A percentile compares a stretch with the other conserved stretches of the same genome.
Conservation (phyloP, 78 protist genomes). For the Speleostelium caveatum region DNA sequence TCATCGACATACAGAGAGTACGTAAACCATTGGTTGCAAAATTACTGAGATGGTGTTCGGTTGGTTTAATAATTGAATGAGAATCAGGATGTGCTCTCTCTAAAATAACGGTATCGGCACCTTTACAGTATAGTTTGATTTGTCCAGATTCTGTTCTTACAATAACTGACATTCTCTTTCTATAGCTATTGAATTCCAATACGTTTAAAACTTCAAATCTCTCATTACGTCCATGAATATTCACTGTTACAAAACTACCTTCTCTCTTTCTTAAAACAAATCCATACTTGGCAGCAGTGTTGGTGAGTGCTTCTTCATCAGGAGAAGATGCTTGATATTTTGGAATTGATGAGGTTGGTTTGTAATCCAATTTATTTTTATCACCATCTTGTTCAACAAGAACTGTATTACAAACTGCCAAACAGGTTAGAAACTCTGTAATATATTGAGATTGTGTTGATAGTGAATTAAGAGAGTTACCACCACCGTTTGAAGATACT, state of each 20-base stretch:
- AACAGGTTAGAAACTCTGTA: slow-evolving; percentile 44
- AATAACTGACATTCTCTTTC: slow-evolving; percentile 88
- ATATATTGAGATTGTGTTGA: slow-evolving; percentile 10
- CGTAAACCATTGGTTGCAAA: slow-evolving; percentile 92
- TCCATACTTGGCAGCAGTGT: slow-evolving; percentile 69
- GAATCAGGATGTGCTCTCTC: neutral
- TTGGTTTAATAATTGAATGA: neutral
- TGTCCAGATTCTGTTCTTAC: slow-evolving; percentile 35
- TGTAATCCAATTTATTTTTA: slow-evolving; percentile 6
- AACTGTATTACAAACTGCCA: slow-evolving; percentile 88
- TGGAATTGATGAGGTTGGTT: slow-evolving; percentile 21
- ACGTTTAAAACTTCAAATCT: slow-evolving; percentile 42
- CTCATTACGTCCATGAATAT: slow-evolving; percentile 40
- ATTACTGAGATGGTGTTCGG: slow-evolving; percentile 73
- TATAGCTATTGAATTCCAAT: slow-evolving; percentile 40
- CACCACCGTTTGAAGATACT: neutral
- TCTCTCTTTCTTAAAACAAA: slow-evolving; percentile 58
- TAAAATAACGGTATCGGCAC: slow-evolving; percentile 90
- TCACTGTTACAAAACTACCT: slow-evolving; percentile 26
- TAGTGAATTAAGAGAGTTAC: neutral
- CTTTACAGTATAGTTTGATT: slow-evolving; percentile 84
- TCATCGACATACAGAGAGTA: slow-evolving; percentile 89
- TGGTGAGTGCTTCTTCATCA: slow-evolving; percentile 71
- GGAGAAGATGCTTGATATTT: slow-evolving; percentile 80
- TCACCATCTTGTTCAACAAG: slow-evolving; percentile 72